phyloP scores from a whole-genome alignment of 495 filamentous ascomycete genomes.

The Xylaria bambusicola region DNA sequence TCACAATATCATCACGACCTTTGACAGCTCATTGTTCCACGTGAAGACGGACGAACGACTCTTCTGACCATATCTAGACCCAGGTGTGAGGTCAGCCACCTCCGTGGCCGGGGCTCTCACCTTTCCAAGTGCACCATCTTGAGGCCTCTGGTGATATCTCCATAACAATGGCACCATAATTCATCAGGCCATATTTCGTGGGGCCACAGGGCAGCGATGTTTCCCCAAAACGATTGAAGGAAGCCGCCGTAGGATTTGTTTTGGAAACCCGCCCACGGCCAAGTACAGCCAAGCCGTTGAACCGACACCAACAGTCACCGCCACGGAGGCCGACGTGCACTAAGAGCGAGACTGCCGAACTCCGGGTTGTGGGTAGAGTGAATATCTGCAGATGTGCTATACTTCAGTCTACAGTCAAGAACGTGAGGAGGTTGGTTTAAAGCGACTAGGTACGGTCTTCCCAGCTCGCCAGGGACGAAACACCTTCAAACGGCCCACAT shows the following conservation, averaged over 20 bases:
- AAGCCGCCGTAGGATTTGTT: constrained; percentile 8
- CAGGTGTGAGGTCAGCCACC: background rate
- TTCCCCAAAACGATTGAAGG: background rate
- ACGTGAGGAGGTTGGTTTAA: constrained; percentile 3
- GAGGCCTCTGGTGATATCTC: constrained; percentile 9
- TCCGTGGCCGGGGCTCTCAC: background rate
- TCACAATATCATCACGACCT: too few relatives aligned
- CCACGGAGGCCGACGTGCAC: background rate
- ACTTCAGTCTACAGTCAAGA: background rate
- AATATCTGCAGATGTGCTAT: background rate
- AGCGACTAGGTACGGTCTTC: background rate
- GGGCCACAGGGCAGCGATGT: background rate
- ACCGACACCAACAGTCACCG: background rate
- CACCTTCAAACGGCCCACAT: constrained; percentile 18
- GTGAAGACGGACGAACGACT: too few relatives aligned
- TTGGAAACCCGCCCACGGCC: background rate
- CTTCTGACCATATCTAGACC: too few relatives aligned
- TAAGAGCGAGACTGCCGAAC: background rate
- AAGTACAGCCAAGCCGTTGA: constrained; percentile 4
- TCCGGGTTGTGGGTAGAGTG: constrained; percentile 4
- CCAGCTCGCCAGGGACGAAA: constrained; percentile 10
- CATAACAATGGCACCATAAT: constrained; percentile 7
- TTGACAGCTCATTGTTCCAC: too few relatives aligned
- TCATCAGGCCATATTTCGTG: constrained; percentile 7
- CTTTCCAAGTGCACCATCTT: too few relatives aligned